phyloP scores from a whole-genome alignment of 2,329 filamentous ascomycete genomes.

The Stagonosporopsis chrysanthemi region DNA sequence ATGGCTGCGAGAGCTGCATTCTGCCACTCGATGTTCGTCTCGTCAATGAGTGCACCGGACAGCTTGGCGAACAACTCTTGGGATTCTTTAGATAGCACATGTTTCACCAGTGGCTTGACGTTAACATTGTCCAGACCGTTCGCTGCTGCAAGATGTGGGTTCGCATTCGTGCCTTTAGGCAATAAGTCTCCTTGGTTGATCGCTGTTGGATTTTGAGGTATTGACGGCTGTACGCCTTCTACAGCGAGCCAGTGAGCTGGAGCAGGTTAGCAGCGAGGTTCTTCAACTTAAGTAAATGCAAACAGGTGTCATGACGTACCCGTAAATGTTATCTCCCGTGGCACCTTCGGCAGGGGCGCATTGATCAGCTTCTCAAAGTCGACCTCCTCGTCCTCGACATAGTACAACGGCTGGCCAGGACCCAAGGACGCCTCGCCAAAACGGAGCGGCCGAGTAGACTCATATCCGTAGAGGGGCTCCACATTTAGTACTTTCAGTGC shows the following conservation, averaged over 20 bases:
- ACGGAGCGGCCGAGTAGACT: constrained; percentile 84
- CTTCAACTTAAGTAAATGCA: neutral
- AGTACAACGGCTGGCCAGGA: constrained; percentile 92
- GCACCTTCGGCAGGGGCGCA: constrained; percentile 91
- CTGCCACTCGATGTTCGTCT: constrained; percentile 84
- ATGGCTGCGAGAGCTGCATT: constrained; percentile 86
- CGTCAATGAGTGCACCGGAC: constrained; percentile 85
- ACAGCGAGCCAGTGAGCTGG: constrained; percentile 96
- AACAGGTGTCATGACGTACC: constrained; percentile 59
- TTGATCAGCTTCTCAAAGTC: constrained; percentile 99
- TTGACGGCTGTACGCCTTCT: constrained; percentile 94
- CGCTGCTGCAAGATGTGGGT: constrained; percentile 81
- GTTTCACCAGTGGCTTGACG: constrained; percentile 91
- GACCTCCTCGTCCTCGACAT: constrained; percentile 97
- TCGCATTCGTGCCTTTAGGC: constrained; percentile 88
- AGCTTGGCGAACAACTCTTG: constrained; percentile 98
- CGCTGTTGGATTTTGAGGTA: constrained; percentile 92
- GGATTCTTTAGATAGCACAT: constrained; percentile 93
- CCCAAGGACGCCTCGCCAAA: constrained; percentile 95
- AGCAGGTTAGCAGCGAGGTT: constrained; percentile 17
- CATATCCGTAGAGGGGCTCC: constrained; percentile 95
- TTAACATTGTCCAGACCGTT: constrained; percentile 83
- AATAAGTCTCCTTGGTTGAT: constrained; percentile 86
- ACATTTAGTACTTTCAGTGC: constrained; percentile 88
- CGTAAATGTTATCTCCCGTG: constrained; percentile 89